Conservation (phyloP, 768 basidiomycete species). For the Fistulinella prunicolor region DNA sequence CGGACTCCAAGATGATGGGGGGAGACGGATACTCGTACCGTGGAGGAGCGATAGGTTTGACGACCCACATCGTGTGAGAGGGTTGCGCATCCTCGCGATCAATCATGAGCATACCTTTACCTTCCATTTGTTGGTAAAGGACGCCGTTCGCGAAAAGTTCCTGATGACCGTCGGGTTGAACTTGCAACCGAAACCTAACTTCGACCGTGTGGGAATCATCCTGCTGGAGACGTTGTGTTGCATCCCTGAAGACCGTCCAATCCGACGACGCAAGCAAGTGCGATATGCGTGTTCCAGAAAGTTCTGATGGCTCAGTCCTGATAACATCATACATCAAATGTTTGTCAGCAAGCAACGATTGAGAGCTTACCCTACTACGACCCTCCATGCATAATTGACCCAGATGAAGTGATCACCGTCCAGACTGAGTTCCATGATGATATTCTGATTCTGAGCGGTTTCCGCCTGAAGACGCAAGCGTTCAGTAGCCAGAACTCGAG, state of each 20-base stretch:
- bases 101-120: constrained; percentile 97
- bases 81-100: constrained; percentile 85
- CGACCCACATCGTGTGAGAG: constrained; percentile 98
- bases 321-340: constrained; percentile 13
- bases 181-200: constrained; percentile 81
- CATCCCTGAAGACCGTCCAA: constrained; percentile 80
- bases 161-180: constrained; percentile 56
- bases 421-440: constrained; percentile 90
- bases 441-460: constrained; percentile 92
- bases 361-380: constrained; percentile 77
- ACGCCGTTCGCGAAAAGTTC: constrained; percentile 50
- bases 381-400: constrained; percentile 94
- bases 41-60: constrained; percentile 75
- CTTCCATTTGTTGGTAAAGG: constrained; percentile 88
- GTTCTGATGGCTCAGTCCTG: constrained; percentile 80
- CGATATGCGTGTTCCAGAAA: constrained; percentile 79
- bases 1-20: constrained; percentile 53
- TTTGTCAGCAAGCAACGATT: not conserved
- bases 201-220: constrained; percentile 96
- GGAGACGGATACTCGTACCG: constrained; percentile 66
- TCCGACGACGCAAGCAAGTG: constrained; percentile 76
- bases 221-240: constrained; percentile 77
- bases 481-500: constrained; percentile 83
- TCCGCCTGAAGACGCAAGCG: constrained; percentile 88
- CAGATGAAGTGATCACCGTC: constrained; percentile 95